Evolutionary conservation across 2,329 filamentous ascomycete species (phyloP).

Genomic region (Aspergillus nomiae): DNA sequence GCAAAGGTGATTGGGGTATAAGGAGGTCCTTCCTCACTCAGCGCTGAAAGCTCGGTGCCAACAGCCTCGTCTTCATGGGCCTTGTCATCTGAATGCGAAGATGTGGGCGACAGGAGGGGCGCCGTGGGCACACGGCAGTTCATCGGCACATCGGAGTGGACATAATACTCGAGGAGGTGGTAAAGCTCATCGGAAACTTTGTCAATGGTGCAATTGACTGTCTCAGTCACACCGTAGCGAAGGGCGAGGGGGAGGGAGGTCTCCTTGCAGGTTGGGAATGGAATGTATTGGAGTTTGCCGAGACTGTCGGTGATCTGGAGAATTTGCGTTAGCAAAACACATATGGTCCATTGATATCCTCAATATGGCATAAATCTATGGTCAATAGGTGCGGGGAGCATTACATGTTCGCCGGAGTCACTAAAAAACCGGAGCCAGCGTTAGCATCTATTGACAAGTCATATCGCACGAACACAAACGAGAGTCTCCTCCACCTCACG

Average conservation of each 20-base stretch:
- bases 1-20: conserved; percentile 83
- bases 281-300: conserved; percentile 86
- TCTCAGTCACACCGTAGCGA: conserved; percentile 72
- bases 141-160: conserved; percentile 92
- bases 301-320: conserved; percentile 70
- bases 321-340: background rate
- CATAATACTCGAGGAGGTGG: conserved; percentile 77
- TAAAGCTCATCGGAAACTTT: conserved; percentile 56
- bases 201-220: conserved; percentile 59
- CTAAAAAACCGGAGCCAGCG: conserved; percentile 12
- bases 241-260: conserved; percentile 80
- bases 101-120: conserved; percentile 53
- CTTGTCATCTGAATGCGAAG: conserved; percentile 14
- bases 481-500: background rate
- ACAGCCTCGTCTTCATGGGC: conserved; percentile 36
- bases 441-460: conserved; percentile 1
- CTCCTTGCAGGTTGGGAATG: conserved; percentile 89
- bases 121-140: conserved; percentile 85
- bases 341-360: background rate
- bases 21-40: conserved; percentile 32
- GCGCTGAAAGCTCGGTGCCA: conserved; percentile 45
- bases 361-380: background rate
- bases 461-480: background rate
- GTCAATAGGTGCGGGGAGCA: background rate
- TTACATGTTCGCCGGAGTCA: conserved; percentile 37